Percentiles rank a stretch among this genome's conserved stretches.
Conservation (phyloP, 2,329 filamentous ascomycete genomes). For the Talaromyces sp. region DNA sequence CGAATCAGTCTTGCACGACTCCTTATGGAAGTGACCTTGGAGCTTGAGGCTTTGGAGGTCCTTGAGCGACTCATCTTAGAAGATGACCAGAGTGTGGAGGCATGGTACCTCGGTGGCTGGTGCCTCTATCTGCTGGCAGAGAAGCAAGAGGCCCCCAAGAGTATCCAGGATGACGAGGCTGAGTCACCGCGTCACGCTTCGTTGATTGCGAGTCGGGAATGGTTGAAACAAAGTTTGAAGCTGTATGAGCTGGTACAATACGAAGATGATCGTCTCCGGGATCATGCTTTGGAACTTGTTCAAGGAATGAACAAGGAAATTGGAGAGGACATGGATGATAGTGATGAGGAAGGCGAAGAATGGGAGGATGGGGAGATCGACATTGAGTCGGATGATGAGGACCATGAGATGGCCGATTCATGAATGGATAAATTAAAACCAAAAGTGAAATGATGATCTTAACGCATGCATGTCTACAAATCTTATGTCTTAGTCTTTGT, state of each 20-base stretch:
- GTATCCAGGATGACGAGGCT: conserved; percentile 36
- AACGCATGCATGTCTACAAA: conserved; percentile 24
- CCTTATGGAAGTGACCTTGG: conserved; percentile 86
- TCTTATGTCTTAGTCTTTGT: conserved; percentile 19
- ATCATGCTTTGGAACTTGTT: conserved; percentile 49
- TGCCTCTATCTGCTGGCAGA: conserved; percentile 72
- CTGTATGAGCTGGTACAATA: conserved; percentile 81
- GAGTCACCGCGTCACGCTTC: conserved; percentile 62
- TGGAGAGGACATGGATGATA: conserved; percentile 61
- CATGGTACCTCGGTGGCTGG: conserved; percentile 97
- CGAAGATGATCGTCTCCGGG: conserved; percentile 54
- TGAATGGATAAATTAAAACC: conserved; percentile 29
- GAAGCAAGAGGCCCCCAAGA: conserved; percentile 46
- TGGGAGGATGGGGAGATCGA: conserved; percentile 58
- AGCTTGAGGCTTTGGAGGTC: conserved; percentile 81
- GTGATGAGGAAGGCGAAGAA: conserved; percentile 51
- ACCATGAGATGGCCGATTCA: conserved; percentile 59
- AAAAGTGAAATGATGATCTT: conserved; percentile 23
- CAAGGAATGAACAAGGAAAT: conserved; percentile 64
- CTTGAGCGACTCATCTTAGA: conserved; percentile 81
- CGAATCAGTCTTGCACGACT: conserved; percentile 81
- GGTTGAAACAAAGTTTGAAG: conserved; percentile 78
- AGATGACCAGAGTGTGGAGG: conserved; percentile 92
- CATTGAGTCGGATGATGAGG: conserved; percentile 52
- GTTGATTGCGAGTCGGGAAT: conserved; percentile 76